phyloP scores from a whole-genome alignment of 805 yeast species.

The Yamadazyma akitaensis region DNA sequence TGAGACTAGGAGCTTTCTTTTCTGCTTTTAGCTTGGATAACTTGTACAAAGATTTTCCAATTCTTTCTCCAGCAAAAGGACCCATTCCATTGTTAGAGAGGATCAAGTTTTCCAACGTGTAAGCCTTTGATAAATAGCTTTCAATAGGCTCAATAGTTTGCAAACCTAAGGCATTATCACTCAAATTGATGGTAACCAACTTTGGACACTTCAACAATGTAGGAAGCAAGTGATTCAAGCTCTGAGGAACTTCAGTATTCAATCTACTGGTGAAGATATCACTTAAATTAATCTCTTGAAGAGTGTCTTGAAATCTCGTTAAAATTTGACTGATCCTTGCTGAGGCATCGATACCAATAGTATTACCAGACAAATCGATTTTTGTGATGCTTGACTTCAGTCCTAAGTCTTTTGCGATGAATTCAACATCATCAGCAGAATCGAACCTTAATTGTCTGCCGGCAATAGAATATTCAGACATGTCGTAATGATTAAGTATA shows the following conservation, averaged over 20 bases:
- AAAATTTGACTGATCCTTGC: conserved; percentile 60
- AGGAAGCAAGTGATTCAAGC: conserved; percentile 69
- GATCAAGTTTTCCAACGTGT: conserved; percentile 78
- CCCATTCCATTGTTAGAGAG: conserved; percentile 97
- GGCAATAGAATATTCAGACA: conserved; percentile 50
- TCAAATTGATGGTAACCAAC: conserved; percentile 70
- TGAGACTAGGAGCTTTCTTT: conserved; percentile 50
- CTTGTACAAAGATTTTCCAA: conserved; percentile 79
- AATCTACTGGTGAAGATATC: conserved; percentile 94
- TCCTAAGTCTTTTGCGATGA: conserved; percentile 59
- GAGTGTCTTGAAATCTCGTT: conserved; percentile 36
- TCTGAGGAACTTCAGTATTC: conserved; percentile 89
- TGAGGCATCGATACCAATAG: conserved; percentile 90
- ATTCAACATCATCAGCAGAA: conserved; percentile 65
- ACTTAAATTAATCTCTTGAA: conserved; percentile 75
- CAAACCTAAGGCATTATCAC: conserved; percentile 96
- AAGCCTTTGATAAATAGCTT: conserved; percentile 67
- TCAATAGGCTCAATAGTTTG: conserved; percentile 92
- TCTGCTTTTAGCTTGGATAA: conserved; percentile 62
- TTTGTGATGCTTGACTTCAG: conserved; percentile 39
- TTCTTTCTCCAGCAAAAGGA: conserved; percentile 93
- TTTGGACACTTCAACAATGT: conserved; percentile 67
- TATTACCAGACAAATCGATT: conserved; percentile 87
- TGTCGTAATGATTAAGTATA: background rate
- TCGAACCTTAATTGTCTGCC: conserved; percentile 78